Evolutionary conservation across 305 asterid species (phyloP).

Genomic region (Fraxinus nigra): DNA sequence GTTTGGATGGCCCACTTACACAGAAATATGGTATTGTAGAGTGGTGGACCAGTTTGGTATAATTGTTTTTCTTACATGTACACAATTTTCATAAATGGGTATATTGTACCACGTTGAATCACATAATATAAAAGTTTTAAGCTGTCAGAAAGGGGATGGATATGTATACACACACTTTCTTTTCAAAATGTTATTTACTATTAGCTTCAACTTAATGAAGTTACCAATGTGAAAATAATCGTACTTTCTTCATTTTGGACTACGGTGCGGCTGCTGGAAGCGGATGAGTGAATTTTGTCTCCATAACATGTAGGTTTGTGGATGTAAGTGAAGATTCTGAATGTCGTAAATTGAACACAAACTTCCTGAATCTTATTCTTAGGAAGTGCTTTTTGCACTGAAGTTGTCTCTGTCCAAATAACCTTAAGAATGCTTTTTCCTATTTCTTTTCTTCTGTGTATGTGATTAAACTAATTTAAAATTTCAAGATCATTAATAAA

Average conservation of each 20-base stretch:
- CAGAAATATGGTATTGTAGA: background rate
- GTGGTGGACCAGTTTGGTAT: background rate
- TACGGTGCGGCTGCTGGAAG: background rate
- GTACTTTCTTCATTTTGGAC: background rate
- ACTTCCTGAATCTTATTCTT: background rate
- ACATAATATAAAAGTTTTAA: background rate
- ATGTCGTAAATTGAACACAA: background rate
- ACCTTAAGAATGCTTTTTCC: background rate
- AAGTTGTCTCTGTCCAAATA: background rate
- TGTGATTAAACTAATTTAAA: background rate
- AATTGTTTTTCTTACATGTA: background rate
- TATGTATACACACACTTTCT: background rate
- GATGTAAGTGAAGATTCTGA: background rate
- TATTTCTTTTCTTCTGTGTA: constrained; percentile 2
- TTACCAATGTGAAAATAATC: background rate
- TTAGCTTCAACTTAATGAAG: background rate
- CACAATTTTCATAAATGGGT: background rate
- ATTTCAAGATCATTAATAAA: background rate
- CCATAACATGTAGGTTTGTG: background rate
- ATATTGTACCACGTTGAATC: background rate
- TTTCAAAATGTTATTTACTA: background rate
- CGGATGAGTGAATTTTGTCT: background rate
- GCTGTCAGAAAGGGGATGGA: background rate
- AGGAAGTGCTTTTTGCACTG: background rate
- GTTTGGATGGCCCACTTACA: background rate